phyloP scores from a whole-genome alignment of 768 basidiomycete species.

The Serpula lacrymans region DNA sequence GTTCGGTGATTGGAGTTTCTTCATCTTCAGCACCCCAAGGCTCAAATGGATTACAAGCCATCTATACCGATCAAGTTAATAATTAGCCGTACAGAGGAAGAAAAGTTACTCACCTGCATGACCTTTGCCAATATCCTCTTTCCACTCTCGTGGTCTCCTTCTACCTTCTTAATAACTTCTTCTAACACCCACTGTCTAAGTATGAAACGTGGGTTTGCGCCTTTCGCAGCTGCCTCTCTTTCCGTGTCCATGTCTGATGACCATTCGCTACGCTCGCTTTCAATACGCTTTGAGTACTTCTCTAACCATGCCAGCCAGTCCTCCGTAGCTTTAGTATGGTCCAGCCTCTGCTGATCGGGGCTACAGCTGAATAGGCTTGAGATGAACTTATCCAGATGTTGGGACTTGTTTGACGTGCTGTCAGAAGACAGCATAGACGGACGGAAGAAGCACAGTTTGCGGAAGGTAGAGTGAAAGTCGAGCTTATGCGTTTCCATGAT shows the following conservation, averaged over 20 bases:
- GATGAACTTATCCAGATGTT: constrained; percentile 39
- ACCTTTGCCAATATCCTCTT: constrained; percentile 75
- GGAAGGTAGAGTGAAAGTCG: constrained; percentile 90
- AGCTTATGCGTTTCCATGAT: constrained; percentile 69
- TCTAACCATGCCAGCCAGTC: constrained; percentile 66
- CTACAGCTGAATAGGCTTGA: constrained; percentile 43
- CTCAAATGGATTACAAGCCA: constrained; percentile 85
- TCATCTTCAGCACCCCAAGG: constrained; percentile 79
- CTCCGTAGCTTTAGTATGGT: constrained; percentile 41
- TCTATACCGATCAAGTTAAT: constrained; percentile 41
- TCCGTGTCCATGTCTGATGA: constrained; percentile 40
- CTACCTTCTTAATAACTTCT: constrained; percentile 79
- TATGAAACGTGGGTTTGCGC: constrained; percentile 86
- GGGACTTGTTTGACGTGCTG: constrained; percentile 9
- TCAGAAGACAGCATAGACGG: constrained; percentile 29
- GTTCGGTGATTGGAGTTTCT: constrained; percentile 36
- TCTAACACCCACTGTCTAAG: constrained; percentile 95
- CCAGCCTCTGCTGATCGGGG: constrained; percentile 43
- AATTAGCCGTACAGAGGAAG: neutral
- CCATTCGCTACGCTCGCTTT: constrained; percentile 49
- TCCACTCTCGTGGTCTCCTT: constrained; percentile 59
- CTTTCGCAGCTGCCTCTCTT: constrained; percentile 47
- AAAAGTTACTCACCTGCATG: constrained; percentile 56
- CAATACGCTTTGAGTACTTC: constrained; percentile 56
- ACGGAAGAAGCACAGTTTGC: constrained; percentile 62